Evolutionary conservation across 345 rosid species (phyloP), one percentile per base, ranked within the genome.

Genomic region (Hypericum androsaemum): DNA sequence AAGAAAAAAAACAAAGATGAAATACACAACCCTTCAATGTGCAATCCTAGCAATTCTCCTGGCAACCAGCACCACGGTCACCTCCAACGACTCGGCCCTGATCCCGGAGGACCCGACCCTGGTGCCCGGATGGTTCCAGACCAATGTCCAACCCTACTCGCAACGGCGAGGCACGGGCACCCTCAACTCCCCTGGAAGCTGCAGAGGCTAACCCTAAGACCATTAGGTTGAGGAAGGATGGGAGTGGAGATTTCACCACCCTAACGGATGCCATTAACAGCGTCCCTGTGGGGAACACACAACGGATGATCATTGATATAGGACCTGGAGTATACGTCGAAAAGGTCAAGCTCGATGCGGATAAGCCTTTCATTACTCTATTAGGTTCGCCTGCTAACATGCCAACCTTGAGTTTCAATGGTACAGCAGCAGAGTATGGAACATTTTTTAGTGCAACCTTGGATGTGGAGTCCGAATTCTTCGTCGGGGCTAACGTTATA

Each of bases 381-480:
- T 40, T 59, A 43, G 95, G 88, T 5, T 10, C 65, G 0, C 73
- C 83, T 0, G 42, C 62, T 7, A 45, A 40, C 12, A 67, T 56
- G 67, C 77, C 86, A 0, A 76, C 16, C 17, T 12, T 82, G 13
- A 7, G 64, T n/a, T 80, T 43, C 54, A 53, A 11, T 9, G 95
- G 87, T 0, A 75, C 74, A 0, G 96, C 96, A 0, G 16, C 1
- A 1, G 1, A 69, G 45, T 80, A 50, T 12, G 96, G 96, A 47
- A 82, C 88, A 0, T 71, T 84, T 6, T 66, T 75, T 8, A 88
- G 94, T 41, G 96, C 92, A 39, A 69, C 78, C 15, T 40, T 88
- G 50, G 70, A 75, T 1, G 77, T 65, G 6, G 71, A 72, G 46
- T 54, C 84, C 12, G 87, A 83, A 51, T 81, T 73, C 57, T 89